Evolutionary conservation across 2,329 filamentous ascomycete genomes (phyloP).

Genomic region (Pyrenophora seminiperda): DNA sequence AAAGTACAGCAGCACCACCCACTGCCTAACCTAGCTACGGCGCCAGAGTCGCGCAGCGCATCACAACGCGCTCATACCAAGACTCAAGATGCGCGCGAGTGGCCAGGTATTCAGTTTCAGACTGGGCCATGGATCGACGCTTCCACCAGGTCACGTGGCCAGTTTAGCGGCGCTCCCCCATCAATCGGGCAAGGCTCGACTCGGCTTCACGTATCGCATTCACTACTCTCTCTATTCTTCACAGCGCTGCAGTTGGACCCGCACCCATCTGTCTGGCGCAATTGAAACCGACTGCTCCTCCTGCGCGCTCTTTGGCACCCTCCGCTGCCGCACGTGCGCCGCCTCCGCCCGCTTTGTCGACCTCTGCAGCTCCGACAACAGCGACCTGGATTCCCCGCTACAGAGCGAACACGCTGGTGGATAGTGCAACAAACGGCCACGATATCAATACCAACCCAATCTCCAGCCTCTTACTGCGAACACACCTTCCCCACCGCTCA

Average conservation of each 20-base stretch:
- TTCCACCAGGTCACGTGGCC: slow-evolving; percentile 25
- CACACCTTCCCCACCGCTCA: slow-evolving; percentile 17
- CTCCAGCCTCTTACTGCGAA: slow-evolving; percentile 9
- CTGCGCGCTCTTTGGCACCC: slow-evolving; percentile 27
- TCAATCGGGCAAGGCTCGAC: slow-evolving; percentile 17
- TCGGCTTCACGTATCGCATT: slow-evolving; percentile 35
- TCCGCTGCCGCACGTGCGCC: slow-evolving; percentile 37
- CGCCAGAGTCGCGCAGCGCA: no score
- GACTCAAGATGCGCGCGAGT: slow-evolving; percentile 4
- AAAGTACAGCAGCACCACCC: neutral
- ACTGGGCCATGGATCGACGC: slow-evolving; percentile 6
- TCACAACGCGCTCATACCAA: neutral
- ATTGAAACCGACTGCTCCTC: slow-evolving; percentile 40
- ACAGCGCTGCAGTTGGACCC: slow-evolving; percentile 37
- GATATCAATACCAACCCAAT: slow-evolving; percentile 27
- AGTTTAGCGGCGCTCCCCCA: slow-evolving; percentile 14
- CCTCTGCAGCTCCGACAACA: slow-evolving; percentile 24
- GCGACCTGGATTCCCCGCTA: slow-evolving; percentile 26
- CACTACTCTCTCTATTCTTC: slow-evolving; percentile 49
- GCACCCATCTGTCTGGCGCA: slow-evolving; percentile 28
- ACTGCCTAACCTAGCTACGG: no score
- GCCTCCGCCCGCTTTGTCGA: slow-evolving; percentile 34
- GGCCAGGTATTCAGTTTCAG: slow-evolving; percentile 16
- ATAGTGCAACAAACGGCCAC: slow-evolving; percentile 19
- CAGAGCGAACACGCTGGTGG: slow-evolving; percentile 23